Evolutionary conservation across 331 rosid species (phyloP).

Genomic region (Rosa hybrid): DNA sequence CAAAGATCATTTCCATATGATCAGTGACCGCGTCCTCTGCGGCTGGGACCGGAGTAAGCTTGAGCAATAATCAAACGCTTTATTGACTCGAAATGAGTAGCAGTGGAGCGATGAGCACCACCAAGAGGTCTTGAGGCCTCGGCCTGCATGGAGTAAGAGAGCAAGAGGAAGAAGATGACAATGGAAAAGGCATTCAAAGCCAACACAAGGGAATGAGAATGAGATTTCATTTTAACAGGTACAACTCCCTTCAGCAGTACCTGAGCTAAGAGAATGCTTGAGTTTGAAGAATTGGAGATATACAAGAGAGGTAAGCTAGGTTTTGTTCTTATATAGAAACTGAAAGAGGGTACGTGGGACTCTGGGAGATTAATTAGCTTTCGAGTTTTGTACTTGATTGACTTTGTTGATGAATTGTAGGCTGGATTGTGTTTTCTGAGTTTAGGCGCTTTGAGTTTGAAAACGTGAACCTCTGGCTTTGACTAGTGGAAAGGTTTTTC

Average conservation of each 20-base stretch:
- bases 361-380: neutral
- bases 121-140: slow-evolving; percentile 57
- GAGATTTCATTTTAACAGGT: slow-evolving; percentile 37
- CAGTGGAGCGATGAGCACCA: slow-evolving; percentile 14
- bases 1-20: neutral
- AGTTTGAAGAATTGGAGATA: slow-evolving; percentile 20
- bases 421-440: slow-evolving; percentile 16
- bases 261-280: neutral
- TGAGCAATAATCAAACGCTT: slow-evolving; percentile 24
- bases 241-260: neutral
- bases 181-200: slow-evolving; percentile 36
- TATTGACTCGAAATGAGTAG: slow-evolving; percentile 18
- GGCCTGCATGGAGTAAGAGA: slow-evolving; percentile 38
- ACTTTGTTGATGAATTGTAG: slow-evolving; percentile 38
- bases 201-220: slow-evolving; percentile 24
- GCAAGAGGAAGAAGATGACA: slow-evolving; percentile 43
- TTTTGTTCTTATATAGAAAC: neutral
- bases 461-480: slow-evolving; percentile 20
- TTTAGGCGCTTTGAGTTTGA: slow-evolving; percentile 19
- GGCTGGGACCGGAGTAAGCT: slow-evolving; percentile 72
- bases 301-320: neutral
- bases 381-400: slow-evolving; percentile 33
- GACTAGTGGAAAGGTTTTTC: slow-evolving; percentile 17
- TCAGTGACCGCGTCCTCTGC: slow-evolving; percentile 67
- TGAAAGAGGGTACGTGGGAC: slow-evolving; percentile 1